These are phyloP conservation scores for Kazachstania bromeliacearum DNA, from an alignment of 805 yeast species.

Conservation along the genomic window DNA sequence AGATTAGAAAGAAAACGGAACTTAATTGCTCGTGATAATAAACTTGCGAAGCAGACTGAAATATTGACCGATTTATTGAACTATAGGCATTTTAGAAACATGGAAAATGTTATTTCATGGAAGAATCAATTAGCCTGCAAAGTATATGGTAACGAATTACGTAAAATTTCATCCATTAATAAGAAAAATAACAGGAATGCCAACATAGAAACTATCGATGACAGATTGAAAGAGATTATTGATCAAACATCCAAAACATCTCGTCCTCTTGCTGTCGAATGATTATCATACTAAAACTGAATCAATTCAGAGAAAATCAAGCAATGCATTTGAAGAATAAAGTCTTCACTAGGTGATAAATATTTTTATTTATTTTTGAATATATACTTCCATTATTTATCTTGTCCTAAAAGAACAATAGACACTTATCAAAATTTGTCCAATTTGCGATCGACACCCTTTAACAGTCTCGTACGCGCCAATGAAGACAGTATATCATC, in stretches of 20 bases:
- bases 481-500: too few relatives aligned
- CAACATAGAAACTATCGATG: conserved; percentile 13
- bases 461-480: too few relatives aligned
- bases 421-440: too few relatives aligned
- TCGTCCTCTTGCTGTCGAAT: too few relatives aligned
- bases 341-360: too few relatives aligned
- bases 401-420: too few relatives aligned
- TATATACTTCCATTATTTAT: too few relatives aligned
- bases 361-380: too few relatives aligned
- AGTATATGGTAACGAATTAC: conserved; percentile 19
- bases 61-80: conserved; percentile 20
- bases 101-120: conserved; percentile 21
- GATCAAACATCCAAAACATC: conserved; percentile 9
- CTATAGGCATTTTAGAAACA: conserved; percentile 15
- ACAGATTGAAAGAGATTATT: conserved; percentile 23
- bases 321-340: too few relatives aligned
- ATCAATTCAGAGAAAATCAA: too few relatives aligned
- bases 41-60: conserved; percentile 17
- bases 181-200: conserved; percentile 21
- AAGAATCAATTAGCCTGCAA: conserved; percentile 18
- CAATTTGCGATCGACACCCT: too few relatives aligned
- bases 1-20: conserved; percentile 18
- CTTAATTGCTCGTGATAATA: conserved; percentile 14
- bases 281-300: too few relatives aligned
- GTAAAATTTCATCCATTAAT: conserved; percentile 18